These are phyloP conservation scores for Pleurotus giganteus DNA, from an alignment of 768 basidiomycete genomes.

Conservation along the genomic window DNA sequence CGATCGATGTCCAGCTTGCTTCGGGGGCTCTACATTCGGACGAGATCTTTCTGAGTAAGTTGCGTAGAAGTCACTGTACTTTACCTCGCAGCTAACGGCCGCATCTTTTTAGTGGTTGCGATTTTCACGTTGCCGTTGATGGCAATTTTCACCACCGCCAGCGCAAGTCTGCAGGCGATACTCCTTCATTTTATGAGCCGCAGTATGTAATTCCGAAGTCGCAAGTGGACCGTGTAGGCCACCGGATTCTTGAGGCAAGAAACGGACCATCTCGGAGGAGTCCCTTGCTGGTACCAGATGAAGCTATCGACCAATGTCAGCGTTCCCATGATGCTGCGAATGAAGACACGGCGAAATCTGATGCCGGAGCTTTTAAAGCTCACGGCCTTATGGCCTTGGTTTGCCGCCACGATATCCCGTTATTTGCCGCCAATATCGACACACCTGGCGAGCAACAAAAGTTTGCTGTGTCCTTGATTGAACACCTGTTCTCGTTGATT, in stretches of 20 bases:
- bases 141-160: slow-evolving; percentile 27
- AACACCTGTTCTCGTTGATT: slow-evolving; percentile 24
- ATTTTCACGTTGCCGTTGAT: slow-evolving; percentile 35
- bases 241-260: slow-evolving; percentile 19
- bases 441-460: slow-evolving; percentile 36
- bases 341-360: slow-evolving; percentile 25
- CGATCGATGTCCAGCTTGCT: slow-evolving; percentile 27
- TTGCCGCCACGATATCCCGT: slow-evolving; percentile 33
- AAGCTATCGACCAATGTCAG: slow-evolving; percentile 33
- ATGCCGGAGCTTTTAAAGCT: slow-evolving; percentile 27
- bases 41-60: slow-evolving; percentile 10
- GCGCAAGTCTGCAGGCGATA: slow-evolving; percentile 17
- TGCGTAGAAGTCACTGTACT: not conserved
- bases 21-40: slow-evolving; percentile 17
- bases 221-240: slow-evolving; percentile 30
- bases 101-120: slow-evolving; percentile 25
- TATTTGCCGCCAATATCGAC: slow-evolving; percentile 38
- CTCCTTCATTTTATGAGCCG: slow-evolving; percentile 19
- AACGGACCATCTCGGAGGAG: slow-evolving; percentile 13
- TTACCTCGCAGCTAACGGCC: not conserved
- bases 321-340: slow-evolving; percentile 28
- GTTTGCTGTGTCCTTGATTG: slow-evolving; percentile 31
- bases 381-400: slow-evolving; percentile 35
- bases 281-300: slow-evolving; percentile 24
- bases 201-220: slow-evolving; percentile 23